Evolutionary conservation across 257 asterid species (phyloP).

Genomic region (Handroanthus guayacan): DNA sequence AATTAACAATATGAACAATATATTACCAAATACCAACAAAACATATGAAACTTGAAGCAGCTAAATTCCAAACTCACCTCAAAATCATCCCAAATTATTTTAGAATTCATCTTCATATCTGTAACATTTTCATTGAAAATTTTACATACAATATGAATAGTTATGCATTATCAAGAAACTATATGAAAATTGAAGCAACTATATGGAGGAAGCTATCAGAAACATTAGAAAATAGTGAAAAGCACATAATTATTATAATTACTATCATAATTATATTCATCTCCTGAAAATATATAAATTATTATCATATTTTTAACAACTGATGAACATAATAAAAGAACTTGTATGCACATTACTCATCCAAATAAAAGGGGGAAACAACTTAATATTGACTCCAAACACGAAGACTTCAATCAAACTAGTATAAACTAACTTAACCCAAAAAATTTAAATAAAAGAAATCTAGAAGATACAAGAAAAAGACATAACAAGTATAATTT

Average conservation of each 20-base stretch:
- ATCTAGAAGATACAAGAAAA: slow-evolving; percentile 20
- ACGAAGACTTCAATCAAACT: background rate
- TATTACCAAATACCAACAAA: too few species aligned
- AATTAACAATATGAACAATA: too few species aligned
- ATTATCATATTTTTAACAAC: background rate
- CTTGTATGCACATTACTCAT: slow-evolving; percentile 1
- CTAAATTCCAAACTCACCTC: background rate
- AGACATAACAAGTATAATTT: background rate
- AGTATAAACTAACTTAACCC: background rate
- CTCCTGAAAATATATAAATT: background rate
- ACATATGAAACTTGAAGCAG: too few species aligned
- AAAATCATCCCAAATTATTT: background rate
- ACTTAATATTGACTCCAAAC: background rate
- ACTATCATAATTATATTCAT: too few species aligned
- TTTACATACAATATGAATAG: background rate
- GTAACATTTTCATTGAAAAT: background rate
- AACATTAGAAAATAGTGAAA: background rate
- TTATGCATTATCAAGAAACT: slow-evolving; percentile 9
- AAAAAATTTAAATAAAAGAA: background rate
- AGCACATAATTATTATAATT: background rate
- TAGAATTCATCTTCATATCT: slow-evolving; percentile 3
- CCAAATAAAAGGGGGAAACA: background rate
- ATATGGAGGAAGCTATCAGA: background rate
- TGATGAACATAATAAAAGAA: background rate
- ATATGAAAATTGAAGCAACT: slow-evolving; percentile 20